Percentiles rank a stretch among this genome's conserved stretches.
Conservation (phyloP, 225 moss, liverwort and hornwort genomes). For the Pseudisothecium myosuroides region DNA sequence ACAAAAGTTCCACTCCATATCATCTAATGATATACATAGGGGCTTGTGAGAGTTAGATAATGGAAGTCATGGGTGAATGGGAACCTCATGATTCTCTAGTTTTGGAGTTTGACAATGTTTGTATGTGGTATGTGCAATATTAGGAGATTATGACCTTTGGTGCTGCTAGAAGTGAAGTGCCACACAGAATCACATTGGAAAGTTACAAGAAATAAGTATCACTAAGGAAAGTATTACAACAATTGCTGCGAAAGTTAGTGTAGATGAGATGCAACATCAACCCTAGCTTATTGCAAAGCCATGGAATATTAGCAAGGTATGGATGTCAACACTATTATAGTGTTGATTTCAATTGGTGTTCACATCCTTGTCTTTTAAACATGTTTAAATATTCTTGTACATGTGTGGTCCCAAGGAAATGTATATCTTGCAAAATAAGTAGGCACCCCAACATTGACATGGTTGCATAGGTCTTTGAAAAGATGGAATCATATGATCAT, state of each 20-base stretch:
- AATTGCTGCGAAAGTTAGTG: neutral
- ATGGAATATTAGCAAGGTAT: neutral
- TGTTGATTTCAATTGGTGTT: neutral
- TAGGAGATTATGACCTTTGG: neutral
- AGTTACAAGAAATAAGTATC: neutral
- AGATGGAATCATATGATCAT: accelerated
- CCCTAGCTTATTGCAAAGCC: neutral
- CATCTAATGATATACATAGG: neutral
- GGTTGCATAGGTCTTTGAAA: neutral
- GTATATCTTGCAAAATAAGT: neutral
- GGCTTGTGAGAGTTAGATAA: accelerated
- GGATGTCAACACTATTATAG: too few species aligned
- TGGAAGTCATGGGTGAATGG: neutral
- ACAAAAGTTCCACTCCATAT: accelerated
- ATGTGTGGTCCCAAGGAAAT: accelerated
- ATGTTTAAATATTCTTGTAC: neutral
- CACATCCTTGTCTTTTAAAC: neutral
- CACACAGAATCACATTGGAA: accelerated
- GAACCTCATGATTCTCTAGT: accelerated
- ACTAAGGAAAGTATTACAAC: accelerated
- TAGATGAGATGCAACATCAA: accelerated
- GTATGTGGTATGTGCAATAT: neutral
- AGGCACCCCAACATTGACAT: neutral
- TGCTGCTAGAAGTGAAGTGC: neutral
- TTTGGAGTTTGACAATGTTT: neutral